Conservation (phyloP, 805 yeast species). For the Kodamaea sagamina region DNA sequence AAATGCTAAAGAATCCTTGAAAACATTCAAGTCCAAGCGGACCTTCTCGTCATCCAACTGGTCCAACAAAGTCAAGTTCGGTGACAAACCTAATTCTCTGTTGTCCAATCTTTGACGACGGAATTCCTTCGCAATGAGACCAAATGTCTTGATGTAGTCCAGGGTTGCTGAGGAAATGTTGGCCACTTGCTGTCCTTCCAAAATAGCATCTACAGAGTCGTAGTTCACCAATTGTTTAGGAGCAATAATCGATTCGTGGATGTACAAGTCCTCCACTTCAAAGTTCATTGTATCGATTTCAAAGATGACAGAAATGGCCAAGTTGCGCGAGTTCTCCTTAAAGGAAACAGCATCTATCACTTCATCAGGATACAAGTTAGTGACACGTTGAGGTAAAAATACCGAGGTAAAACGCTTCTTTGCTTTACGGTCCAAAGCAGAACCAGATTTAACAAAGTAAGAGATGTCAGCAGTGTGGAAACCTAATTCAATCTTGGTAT, state of each 20-base stretch:
- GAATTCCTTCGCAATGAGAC: slow-evolving; percentile 66
- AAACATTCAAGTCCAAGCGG: slow-evolving; percentile 69
- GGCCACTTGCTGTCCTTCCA: slow-evolving; percentile 31
- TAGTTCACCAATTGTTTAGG: slow-evolving; percentile 63
- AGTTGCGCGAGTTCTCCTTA: slow-evolving; percentile 55
- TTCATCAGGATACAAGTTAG: slow-evolving; percentile 66
- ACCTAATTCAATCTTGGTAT: slow-evolving; percentile 73
- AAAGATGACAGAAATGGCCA: slow-evolving; percentile 77
- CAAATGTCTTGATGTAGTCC: slow-evolving; percentile 64
- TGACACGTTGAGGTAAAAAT: slow-evolving; percentile 73
- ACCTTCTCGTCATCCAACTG: slow-evolving; percentile 85
- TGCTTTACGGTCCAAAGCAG: slow-evolving; percentile 82
- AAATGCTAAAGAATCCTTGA: slow-evolving; percentile 57
- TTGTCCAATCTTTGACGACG: slow-evolving; percentile 66
- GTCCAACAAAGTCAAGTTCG: slow-evolving; percentile 66
- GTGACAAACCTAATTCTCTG: slow-evolving; percentile 46
- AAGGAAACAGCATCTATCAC: slow-evolving; percentile 64
- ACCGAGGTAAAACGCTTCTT: slow-evolving; percentile 90
- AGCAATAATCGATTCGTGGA: slow-evolving; percentile 68
- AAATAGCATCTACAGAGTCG: slow-evolving; percentile 55
- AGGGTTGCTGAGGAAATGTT: slow-evolving; percentile 55
- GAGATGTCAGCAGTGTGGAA: slow-evolving; percentile 84
- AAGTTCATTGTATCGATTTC: slow-evolving; percentile 72
- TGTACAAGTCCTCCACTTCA: slow-evolving; percentile 73
- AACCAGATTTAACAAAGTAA: slow-evolving; percentile 67